Evolutionary conservation across 2,329 filamentous ascomycete species (phyloP).

Genomic region (Leptodontidium sp.): DNA sequence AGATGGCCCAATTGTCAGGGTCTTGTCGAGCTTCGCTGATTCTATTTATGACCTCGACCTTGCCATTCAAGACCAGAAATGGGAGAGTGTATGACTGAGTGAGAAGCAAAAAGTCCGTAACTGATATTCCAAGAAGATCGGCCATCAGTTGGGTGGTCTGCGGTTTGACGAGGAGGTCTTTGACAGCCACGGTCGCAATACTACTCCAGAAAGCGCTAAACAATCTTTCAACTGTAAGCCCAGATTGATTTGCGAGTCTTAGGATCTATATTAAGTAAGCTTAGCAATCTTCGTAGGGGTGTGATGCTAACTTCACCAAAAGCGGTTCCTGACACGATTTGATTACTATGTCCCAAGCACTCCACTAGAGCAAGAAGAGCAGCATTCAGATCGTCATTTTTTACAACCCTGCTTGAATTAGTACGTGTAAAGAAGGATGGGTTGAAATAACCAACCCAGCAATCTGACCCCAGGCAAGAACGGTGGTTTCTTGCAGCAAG

Average conservation of each 20-base stretch:
- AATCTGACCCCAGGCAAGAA: slow-evolving; percentile 86
- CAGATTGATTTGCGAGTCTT: slow-evolving; percentile 72
- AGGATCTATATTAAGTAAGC: slow-evolving; percentile 59
- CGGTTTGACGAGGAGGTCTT: slow-evolving; percentile 81
- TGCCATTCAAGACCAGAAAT: slow-evolving; percentile 82
- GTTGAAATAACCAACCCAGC: slow-evolving; percentile 63
- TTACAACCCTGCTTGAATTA: slow-evolving; percentile 61
- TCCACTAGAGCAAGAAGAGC: slow-evolving; percentile 85
- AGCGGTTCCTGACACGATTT: slow-evolving; percentile 79
- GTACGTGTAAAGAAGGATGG: background rate
- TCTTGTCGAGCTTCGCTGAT: slow-evolving; percentile 82
- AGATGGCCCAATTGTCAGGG: slow-evolving; percentile 63
- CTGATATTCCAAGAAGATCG: slow-evolving; percentile 79
- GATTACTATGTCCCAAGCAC: slow-evolving; percentile 85
- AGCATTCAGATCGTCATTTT: slow-evolving; percentile 85
- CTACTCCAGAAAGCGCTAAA: slow-evolving; percentile 90
- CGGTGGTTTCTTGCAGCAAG: slow-evolving; percentile 80
- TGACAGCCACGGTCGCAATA: slow-evolving; percentile 82
- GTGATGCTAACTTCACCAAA: slow-evolving; percentile 75
- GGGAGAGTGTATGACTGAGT: slow-evolving; percentile 87
- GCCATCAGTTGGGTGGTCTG: slow-evolving; percentile 83
- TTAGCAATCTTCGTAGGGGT: background rate
- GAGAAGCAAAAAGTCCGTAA: slow-evolving; percentile 75
- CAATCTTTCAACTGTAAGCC: slow-evolving; percentile 70
- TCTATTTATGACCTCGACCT: slow-evolving; percentile 78